phyloP scores from a whole-genome alignment of 805 yeast genomes.

The Pichia heedii region DNA sequence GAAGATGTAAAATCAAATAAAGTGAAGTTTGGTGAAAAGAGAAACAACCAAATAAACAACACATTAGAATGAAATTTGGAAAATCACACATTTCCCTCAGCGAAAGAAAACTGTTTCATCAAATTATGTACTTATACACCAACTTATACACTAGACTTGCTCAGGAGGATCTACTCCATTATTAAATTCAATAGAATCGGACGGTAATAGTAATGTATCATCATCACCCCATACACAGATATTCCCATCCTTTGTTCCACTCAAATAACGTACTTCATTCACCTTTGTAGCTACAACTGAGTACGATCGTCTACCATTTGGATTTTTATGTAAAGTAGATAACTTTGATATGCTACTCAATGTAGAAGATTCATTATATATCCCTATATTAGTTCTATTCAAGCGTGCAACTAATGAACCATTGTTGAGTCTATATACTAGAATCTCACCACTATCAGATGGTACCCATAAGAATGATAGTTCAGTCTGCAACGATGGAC shows the following conservation, averaged over 20 bases:
- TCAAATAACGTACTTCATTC: slow-evolving; percentile 36
- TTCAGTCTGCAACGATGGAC: slow-evolving; percentile 44
- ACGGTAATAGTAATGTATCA: slow-evolving; percentile 9
- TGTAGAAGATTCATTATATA: too few species aligned
- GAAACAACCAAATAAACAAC: too few species aligned
- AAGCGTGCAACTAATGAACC: slow-evolving; percentile 57
- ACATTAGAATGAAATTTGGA: too few species aligned
- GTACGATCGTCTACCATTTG: slow-evolving; percentile 36
- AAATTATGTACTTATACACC: neutral
- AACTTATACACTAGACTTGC: neutral
- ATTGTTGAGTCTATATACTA: slow-evolving; percentile 47
- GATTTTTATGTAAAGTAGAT: slow-evolving; percentile 18
- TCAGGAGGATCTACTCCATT: slow-evolving; percentile 12
- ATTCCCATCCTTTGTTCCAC: slow-evolving; percentile 64
- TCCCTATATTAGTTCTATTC: slow-evolving; percentile 20
- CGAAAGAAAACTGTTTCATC: too few species aligned
- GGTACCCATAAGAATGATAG: slow-evolving; percentile 58
- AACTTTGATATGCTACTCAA: too few species aligned
- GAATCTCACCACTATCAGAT: slow-evolving; percentile 65
- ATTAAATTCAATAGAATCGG: slow-evolving; percentile 12
- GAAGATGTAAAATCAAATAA: too few species aligned
- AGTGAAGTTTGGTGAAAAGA: too few species aligned
- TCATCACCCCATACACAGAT: slow-evolving; percentile 49
- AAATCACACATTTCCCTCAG: too few species aligned
- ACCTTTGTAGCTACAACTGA: slow-evolving; percentile 43